A percentile compares a stretch with the other conserved stretches of the same genome.
phyloP scores from a whole-genome alignment of 495 filamentous ascomycete species.

The Aeminium ludgeri region DNA sequence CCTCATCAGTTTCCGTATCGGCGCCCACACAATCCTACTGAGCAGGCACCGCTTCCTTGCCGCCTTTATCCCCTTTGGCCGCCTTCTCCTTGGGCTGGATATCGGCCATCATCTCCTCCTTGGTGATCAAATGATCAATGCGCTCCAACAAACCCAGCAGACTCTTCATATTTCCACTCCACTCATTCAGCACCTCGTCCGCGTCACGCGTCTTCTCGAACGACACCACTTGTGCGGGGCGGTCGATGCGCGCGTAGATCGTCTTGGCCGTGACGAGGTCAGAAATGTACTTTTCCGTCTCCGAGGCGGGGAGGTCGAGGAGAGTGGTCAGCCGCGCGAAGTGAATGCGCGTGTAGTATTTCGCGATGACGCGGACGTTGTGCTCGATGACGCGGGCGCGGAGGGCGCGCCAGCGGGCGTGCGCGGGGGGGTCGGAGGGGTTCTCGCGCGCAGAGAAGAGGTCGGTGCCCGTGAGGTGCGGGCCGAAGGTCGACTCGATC shows the following conservation, averaged over 20 bases:
- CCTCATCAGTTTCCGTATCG: too few relatives aligned
- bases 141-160: conserved; percentile 79
- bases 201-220: conserved; percentile 87
- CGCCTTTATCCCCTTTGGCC: too few relatives aligned
- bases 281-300: conserved; percentile 95
- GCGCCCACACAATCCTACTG: too few relatives aligned
- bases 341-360: conserved; percentile 95
- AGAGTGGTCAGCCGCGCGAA: conserved; percentile 77
- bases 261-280: conserved; percentile 92
- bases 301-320: conserved; percentile 78
- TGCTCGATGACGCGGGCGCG: conserved; percentile 98
- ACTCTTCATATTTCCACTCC: conserved; percentile 98
- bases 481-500: conserved; percentile 68
- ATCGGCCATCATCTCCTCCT: conserved; percentile 99
- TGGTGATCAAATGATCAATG: conserved; percentile 96
- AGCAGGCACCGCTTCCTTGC: too few relatives aligned
- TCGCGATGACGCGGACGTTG: conserved; percentile 91
- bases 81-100: conserved; percentile 47
- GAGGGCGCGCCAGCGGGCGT: conserved; percentile 76
- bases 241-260: conserved; percentile 93
- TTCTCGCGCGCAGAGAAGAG: conserved; percentile 40
- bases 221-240: conserved; percentile 75
- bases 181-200: conserved; percentile 96
- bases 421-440: conserved; percentile 50
- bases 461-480: conserved; percentile 77